Base-by-base conservation (phyloP, 2,329 filamentous ascomycete species). In the Diaporthe capsici region DNA sequence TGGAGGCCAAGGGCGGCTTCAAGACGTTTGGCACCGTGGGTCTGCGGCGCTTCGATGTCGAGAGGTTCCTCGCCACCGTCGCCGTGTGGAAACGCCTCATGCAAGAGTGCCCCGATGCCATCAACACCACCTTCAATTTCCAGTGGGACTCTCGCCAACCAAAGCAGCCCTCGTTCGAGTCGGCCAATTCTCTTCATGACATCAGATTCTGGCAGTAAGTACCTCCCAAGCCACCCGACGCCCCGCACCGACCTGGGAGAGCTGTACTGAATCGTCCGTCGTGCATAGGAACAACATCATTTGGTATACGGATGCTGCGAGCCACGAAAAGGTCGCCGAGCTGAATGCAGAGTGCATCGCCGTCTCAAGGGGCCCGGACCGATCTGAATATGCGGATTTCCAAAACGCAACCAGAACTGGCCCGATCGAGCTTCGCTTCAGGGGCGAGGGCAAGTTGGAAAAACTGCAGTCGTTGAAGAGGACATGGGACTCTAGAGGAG, bases 11-110 rank as follows among this genome's bases (percentile, higher is more conserved):
- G 47, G 80, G 80, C 9, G 78, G 79, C 39, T 79, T 80, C 61
- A 82, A 82, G 72, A 76, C 79, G 15, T 78, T 79, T 39, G 79
- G 77, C 25, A 74, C 79, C 2, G 78, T 79, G 15, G 81, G 80
- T 1, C 57, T 82, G 28, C 78, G 79, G 31, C 76, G 78, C 13
- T 79, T 78, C 53, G 75, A 78, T 25, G 37, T 74, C 20, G 65
- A 76, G 4, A 75, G 60, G 34, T 77, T 79, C 39, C 58, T 77
- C 42, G 25, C 76, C 22, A 72, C 72, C 25, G 42, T 77, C n/a
- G 77, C 73, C 5, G 55, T 79, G 37, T 77, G 77, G 75, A 77
- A 77, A 58, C 68, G 42, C 0, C 75, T 77, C 7, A 34, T 78
- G 7, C n/a, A 51, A 9, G 76, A 79, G 39, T 79, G 77, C 37